Evolutionary conservation across 345 rosid genomes (phyloP), one percentile per base, ranked within the genome.

Genomic region (Streptanthus diversifolius): DNA sequence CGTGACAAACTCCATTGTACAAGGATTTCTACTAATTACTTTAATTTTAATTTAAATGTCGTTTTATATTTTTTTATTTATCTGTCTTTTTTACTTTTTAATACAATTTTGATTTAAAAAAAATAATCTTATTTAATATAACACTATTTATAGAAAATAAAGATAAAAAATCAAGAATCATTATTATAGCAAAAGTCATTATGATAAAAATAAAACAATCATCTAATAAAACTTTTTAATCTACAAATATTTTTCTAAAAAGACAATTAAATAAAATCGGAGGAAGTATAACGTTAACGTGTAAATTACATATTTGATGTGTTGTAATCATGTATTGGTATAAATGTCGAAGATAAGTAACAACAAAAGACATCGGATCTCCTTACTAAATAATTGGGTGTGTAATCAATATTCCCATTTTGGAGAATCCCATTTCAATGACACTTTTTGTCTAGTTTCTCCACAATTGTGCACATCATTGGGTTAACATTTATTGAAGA

Each of bases 351-450:
- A 41, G 39, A 55, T 47, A 29, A 36, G 47, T 39, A 45, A 74
- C 66, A 66, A 48, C 72, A 57, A 54, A 55, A 24, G 41, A 73
- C 66, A 56, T 45, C 4, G 57, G 19, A 47, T 41, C 25, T 64
- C 56, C 27, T 21, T 66, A 21, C 55, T 63, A 45, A 8, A 44
- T 63, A 63, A 32, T 65, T 49, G 54, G 27, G 33, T 66, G 59
- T 35, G 70, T 32, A 45, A 65, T 65, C 41, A 70, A 70, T 47
- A 56, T 65, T 73, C 40, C 51, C n/a, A 56, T 45, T 64, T 73
- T 65, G 49, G 66, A 56, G 66, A 35, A 45, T 55, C 41, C 30
- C 51, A 55, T 45, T 57, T 15, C 19, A 48, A 3, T 74, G 19
- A 52, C 41, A 66, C 60, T 27, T 47, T 54, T 66, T 35, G 71